Percentiles rank a stretch among this genome's conserved stretches.
Conservation (phyloP, 495 filamentous ascomycete genomes). For the Tuber indicum region DNA sequence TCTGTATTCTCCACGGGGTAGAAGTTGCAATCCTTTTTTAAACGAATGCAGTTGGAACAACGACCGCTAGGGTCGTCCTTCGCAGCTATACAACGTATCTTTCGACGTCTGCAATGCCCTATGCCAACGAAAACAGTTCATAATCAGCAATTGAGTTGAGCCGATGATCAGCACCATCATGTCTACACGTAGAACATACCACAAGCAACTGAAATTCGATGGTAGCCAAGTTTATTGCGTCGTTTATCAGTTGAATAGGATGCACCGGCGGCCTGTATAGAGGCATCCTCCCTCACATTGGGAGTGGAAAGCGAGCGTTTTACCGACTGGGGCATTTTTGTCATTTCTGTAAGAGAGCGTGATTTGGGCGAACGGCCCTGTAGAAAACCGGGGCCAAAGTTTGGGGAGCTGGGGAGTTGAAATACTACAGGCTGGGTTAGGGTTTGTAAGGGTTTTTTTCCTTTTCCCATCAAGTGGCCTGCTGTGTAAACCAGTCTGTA, state of each 20-base stretch:
- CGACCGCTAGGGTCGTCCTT: constrained; percentile 71
- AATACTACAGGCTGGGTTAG: constrained; percentile 40
- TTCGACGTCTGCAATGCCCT: constrained; percentile 92
- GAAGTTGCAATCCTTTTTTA: constrained; percentile 95
- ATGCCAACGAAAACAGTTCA: constrained; percentile 33
- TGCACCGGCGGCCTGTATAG: constrained; percentile 19
- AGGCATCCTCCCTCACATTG: constrained; percentile 38
- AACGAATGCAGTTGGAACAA: constrained; percentile 90
- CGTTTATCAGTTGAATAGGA: constrained; percentile 64
- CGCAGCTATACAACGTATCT: constrained; percentile 85
- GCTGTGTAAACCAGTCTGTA: constrained; percentile 29
- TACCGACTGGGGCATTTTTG: constrained; percentile 29
- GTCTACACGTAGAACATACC: constrained; percentile 57
- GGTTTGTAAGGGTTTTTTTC: constrained; percentile 8
- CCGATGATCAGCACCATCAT: constrained; percentile 23
- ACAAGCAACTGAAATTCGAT: constrained; percentile 94
- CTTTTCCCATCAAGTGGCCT: constrained; percentile 17
- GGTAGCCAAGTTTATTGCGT: constrained; percentile 94
- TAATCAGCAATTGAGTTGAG: constrained; percentile 33
- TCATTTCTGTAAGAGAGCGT: constrained; percentile 41
- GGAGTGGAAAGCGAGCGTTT: constrained; percentile 42
- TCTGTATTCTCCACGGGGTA: constrained; percentile 64
- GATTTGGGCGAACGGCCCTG: constrained; percentile 42
- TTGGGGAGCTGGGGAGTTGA: constrained; percentile 36
- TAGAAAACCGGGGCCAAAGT: constrained; percentile 38